These are phyloP conservation scores for Deinandra increscens DNA, from an alignment of 129 eudicot genomes.

Conservation along the genomic window DNA sequence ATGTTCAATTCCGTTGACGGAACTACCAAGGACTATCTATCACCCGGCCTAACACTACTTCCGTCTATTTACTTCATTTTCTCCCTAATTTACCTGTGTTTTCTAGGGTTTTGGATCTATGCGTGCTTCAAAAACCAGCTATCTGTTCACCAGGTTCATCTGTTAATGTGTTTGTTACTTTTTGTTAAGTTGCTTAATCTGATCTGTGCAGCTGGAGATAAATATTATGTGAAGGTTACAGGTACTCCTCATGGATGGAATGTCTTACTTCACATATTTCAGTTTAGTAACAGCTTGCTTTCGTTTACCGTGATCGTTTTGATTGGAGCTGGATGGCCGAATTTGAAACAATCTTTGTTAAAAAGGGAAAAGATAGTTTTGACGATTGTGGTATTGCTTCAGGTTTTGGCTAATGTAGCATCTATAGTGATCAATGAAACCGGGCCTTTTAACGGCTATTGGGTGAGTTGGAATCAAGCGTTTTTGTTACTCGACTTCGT, in stretches of 20 bases:
- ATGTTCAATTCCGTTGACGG: conserved; percentile 24
- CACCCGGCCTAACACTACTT: conserved; percentile 41
- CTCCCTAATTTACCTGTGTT: conserved; percentile 33
- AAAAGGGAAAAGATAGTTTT: conserved; percentile 33
- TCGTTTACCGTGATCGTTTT: conserved; percentile 34
- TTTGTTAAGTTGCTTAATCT: conserved; percentile 37
- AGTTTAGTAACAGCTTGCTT: conserved; percentile 25
- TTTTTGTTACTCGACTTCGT: conserved; percentile 42
- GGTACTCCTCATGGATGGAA: conserved; percentile 45
- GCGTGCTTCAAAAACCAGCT: conserved; percentile 26
- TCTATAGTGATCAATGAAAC: conserved; percentile 30
- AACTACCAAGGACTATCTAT: conserved; percentile 29
- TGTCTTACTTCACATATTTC: conserved; percentile 29
- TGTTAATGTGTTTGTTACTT: conserved; percentile 42
- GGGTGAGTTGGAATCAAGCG: conserved; percentile 38
- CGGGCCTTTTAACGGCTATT: conserved; percentile 38
- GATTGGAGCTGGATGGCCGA: conserved; percentile 48
- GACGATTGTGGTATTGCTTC: conserved; percentile 32
- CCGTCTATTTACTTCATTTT: conserved; percentile 30
- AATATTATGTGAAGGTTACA: conserved; percentile 34
- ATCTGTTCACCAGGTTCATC: conserved; percentile 37
- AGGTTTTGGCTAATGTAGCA: conserved; percentile 38
- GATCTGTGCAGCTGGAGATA: conserved; percentile 32
- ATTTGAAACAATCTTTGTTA: conserved; percentile 36
- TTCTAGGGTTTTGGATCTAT: conserved; percentile 34